Evolutionary conservation across 495 filamentous ascomycete species (phyloP).

Genomic region (Halenospora varia): DNA sequence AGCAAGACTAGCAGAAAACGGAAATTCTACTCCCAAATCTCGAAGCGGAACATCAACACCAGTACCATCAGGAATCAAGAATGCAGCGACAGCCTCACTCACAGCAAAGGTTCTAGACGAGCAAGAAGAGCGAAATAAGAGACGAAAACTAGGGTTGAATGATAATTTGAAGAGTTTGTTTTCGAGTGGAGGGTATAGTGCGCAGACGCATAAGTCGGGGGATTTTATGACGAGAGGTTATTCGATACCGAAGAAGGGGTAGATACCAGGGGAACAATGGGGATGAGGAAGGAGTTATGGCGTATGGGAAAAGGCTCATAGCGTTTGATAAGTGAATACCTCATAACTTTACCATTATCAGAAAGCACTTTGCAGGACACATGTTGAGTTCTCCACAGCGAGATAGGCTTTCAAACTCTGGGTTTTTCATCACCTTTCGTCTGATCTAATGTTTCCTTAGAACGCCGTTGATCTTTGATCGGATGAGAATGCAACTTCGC

Average conservation of each 20-base stretch:
- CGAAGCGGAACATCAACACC: conserved; percentile 29
- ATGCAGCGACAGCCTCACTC: conserved; percentile 75
- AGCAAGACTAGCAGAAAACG: conserved; percentile 2
- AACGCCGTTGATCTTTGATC: too few relatives aligned
- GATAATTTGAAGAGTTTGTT: conserved; percentile 71
- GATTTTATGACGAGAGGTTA: conserved; percentile 82
- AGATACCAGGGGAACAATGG: not conserved
- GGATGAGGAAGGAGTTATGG: not conserved
- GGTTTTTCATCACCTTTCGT: too few relatives aligned
- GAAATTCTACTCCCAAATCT: not conserved
- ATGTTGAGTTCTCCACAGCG: too few relatives aligned
- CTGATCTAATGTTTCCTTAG: too few relatives aligned
- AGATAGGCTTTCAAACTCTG: too few relatives aligned
- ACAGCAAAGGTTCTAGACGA: conserved; percentile 84
- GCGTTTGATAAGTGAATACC: not conserved
- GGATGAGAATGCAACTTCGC: too few relatives aligned
- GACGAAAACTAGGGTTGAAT: conserved; percentile 65
- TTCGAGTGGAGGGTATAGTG: conserved; percentile 44
- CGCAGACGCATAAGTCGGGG: conserved; percentile 45
- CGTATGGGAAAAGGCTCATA: not conserved
- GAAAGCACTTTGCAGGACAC: too few relatives aligned
- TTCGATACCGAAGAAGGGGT: conserved; percentile 46
- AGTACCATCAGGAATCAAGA: conserved; percentile 64
- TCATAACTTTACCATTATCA: not conserved
- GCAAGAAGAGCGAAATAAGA: conserved; percentile 76